Conservation (phyloP, 1,139 yeast species). For the Tardiomyces depauwii region DNA sequence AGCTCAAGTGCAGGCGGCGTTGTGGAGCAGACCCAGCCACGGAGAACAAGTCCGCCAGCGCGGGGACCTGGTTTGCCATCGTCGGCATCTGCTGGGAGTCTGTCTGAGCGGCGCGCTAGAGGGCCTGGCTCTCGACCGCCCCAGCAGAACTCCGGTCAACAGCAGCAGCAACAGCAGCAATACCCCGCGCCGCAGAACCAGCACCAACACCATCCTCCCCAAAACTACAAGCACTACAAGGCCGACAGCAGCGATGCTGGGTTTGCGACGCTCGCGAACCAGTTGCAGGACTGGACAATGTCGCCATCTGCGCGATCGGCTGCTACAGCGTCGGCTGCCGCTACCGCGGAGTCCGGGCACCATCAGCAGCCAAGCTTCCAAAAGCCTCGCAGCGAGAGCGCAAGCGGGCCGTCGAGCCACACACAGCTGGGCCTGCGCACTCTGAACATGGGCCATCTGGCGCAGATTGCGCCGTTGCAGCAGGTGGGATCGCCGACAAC, state of each 20-base stretch:
- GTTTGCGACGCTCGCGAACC: not conserved
- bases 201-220: not conserved
- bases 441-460: constrained; percentile 17
- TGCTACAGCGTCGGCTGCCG: no score
- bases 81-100: constrained; percentile 2
- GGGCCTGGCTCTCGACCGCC: no score
- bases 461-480: constrained; percentile 19
- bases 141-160: no score
- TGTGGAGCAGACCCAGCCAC: not conserved
- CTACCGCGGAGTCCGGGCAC: no score
- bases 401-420: not conserved
- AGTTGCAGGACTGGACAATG: not conserved
- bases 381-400: no score
- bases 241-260: not conserved
- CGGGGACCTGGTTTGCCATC: not conserved
- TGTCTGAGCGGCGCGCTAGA: not conserved
- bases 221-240: not conserved
- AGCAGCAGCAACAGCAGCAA: no score
- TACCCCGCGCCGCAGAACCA: no score
- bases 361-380: no score
- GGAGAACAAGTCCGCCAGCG: not conserved
- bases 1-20: not conserved
- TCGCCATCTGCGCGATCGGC: not conserved
- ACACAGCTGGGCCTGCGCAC: constrained; percentile 11
- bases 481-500: constrained; percentile 12